Evolutionary conservation across 805 yeast genomes (phyloP), one percentile per base, ranked within the genome.

Genomic region (Helenozyma rhizophorensis): DNA sequence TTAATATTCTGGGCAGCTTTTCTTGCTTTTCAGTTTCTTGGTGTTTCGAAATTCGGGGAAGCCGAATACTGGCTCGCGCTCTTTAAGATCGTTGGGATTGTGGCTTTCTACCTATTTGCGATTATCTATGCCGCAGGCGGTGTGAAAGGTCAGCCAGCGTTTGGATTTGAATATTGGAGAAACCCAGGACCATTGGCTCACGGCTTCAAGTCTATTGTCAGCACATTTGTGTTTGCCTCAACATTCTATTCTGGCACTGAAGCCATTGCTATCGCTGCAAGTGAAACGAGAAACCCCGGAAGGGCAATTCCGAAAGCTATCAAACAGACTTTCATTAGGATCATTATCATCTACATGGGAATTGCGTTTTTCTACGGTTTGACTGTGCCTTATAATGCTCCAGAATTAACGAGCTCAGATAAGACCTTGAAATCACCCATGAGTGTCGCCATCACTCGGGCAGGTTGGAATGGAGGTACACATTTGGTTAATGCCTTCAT

Each of bases 401-500:
- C 77, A 3, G 54, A 56, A 17, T 64, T 79, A 16, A 35, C 28
- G n/a, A 41, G 57, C 9, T 51, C 58, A 4, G 54, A 54, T 23
- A 61, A 46, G 30, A 60, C 76, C 8, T 58, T 76, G 46, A 70
- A 68, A 22, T 59, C 64, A 6, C 68, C 67, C 14, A 64, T 64
- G 67, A 47, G 60, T 16, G 54, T 59, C 34, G 70, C 70, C 6
- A 48, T 65, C 22, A 44, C 38, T 9, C 47, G 64, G 31, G 70
- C 70, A 10, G 70, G 70, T 14, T 65, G 70, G 70, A 39, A 33
- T 4, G 60, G 59, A 11, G 70, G 68, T 16, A 64, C 72, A 7
- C 73, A 80, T 47, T 64, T 78, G 40, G 62, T 78, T 43, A 78
- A 78, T 42, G 77, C 86, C 0, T 72, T 83, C 47, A 72, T 82